Evolutionary conservation across 257 asterid genomes (phyloP).

Genomic region (Gynochthodes officinalis): DNA sequence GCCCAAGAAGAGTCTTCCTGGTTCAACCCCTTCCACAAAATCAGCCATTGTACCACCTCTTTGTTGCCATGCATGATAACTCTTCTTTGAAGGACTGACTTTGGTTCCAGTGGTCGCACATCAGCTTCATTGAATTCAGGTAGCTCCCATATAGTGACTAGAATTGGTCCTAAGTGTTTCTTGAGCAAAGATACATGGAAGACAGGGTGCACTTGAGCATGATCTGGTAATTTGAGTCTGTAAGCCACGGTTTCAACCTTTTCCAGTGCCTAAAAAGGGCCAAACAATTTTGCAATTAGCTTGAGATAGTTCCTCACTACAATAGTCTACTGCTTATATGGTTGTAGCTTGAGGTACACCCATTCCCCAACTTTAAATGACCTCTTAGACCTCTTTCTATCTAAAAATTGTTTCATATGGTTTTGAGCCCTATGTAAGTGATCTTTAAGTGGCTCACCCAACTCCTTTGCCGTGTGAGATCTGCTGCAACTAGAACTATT

Average conservation of each 20-base stretch:
- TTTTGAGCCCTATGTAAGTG: background rate
- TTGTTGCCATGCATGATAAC: too few relatives aligned
- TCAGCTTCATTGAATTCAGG: too few relatives aligned
- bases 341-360: background rate
- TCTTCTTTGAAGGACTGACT: too few relatives aligned
- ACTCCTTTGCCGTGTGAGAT: background rate
- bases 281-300: background rate
- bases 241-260: background rate
- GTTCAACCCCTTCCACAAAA: too few relatives aligned
- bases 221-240: background rate
- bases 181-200: background rate
- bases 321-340: background rate
- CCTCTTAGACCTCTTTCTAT: background rate
- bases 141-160: too few relatives aligned
- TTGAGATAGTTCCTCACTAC: background rate
- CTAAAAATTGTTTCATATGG: background rate
- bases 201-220: background rate
- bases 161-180: too few relatives aligned
- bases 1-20: too few relatives aligned
- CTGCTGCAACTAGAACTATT: background rate
- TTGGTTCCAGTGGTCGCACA: too few relatives aligned
- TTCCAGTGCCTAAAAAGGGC: background rate
- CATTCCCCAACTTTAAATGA: background rate
- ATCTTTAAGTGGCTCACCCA: too few relatives aligned
- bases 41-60: too few relatives aligned